These are phyloP conservation scores for Pythium pectinolyticum DNA, from an alignment of 352 stramenopile genomes.

Conservation along the genomic window DNA sequence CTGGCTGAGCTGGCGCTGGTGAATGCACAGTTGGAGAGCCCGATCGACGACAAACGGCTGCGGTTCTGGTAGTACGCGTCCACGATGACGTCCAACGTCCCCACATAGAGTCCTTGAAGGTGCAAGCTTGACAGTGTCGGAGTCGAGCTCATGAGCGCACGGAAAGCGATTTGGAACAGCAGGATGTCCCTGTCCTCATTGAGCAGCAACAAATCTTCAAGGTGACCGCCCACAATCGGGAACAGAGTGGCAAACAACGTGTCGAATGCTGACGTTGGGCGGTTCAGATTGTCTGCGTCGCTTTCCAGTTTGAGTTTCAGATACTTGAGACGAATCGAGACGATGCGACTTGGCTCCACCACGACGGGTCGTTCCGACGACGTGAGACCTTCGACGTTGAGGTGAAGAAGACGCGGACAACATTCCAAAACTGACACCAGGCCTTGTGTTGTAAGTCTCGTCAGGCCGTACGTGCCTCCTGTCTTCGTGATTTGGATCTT, in stretches of 20 bases:
- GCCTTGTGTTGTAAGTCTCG: background rate
- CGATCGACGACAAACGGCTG: too few species aligned
- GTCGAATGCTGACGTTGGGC: background rate
- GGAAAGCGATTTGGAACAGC: background rate
- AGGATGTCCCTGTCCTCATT: background rate
- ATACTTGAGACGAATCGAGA: background rate
- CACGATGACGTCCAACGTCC: background rate
- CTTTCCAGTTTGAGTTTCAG: background rate
- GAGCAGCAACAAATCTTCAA: background rate
- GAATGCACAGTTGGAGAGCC: too few species aligned
- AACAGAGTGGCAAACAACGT: background rate
- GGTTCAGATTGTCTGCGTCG: background rate
- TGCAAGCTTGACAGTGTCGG: background rate
- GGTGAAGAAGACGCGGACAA: background rate
- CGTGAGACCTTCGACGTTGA: background rate
- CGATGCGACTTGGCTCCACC: background rate
- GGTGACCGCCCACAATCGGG: background rate
- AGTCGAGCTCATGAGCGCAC: background rate
- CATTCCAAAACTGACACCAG: background rate
- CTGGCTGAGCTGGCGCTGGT: too few species aligned
- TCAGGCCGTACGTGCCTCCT: background rate
- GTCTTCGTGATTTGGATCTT: background rate
- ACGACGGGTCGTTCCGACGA: background rate
- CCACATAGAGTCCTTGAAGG: background rate
- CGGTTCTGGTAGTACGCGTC: background rate